These are phyloP conservation scores for Punctularia strigosozonata DNA, from an alignment of 768 basidiomycete species.

Conservation along the genomic window DNA sequence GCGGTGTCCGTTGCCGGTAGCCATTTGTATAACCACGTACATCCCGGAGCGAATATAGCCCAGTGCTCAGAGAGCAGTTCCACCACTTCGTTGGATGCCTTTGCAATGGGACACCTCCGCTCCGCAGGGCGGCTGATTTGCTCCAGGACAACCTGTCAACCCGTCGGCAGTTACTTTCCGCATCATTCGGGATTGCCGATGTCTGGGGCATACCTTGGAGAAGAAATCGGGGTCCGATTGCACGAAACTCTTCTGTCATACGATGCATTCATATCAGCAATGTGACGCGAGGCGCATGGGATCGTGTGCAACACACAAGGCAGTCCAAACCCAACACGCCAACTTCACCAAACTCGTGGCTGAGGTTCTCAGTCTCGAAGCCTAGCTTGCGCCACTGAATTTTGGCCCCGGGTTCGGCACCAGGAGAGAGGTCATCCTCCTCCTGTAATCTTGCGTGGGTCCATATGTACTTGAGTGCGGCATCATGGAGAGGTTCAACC, in stretches of 20 bases:
- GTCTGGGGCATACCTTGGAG: constrained; percentile 50
- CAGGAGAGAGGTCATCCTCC: no score
- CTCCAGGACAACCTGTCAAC: constrained; percentile 57
- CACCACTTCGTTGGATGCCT: constrained; percentile 77
- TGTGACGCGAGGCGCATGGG: neutral
- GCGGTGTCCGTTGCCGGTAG: no score
- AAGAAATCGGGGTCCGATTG: constrained; percentile 60
- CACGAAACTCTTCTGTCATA: constrained; percentile 50
- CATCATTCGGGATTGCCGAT: neutral
- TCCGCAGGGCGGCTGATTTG: constrained; percentile 65
- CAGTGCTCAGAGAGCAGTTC: constrained; percentile 78
- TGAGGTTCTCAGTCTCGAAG: constrained; percentile 63
- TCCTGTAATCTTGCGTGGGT: constrained; percentile 41
- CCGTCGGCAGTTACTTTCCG: neutral
- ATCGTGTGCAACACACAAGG: constrained; percentile 33
- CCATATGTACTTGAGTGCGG: constrained; percentile 62
- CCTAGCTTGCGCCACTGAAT: constrained; percentile 73
- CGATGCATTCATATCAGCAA: constrained; percentile 1
- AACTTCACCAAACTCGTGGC: constrained; percentile 65
- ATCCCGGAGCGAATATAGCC: constrained; percentile 77
- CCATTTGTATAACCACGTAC: constrained; percentile 35
- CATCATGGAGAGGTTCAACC: constrained; percentile 42
- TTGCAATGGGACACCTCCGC: constrained; percentile 73
- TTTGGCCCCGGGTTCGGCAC: constrained; percentile 32
- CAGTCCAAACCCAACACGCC: constrained; percentile 79